A percentile compares a stretch with the other conserved stretches of the same genome.
Conservation (phyloP, 805 yeast species). For the Yueomyces sinensis region DNA sequence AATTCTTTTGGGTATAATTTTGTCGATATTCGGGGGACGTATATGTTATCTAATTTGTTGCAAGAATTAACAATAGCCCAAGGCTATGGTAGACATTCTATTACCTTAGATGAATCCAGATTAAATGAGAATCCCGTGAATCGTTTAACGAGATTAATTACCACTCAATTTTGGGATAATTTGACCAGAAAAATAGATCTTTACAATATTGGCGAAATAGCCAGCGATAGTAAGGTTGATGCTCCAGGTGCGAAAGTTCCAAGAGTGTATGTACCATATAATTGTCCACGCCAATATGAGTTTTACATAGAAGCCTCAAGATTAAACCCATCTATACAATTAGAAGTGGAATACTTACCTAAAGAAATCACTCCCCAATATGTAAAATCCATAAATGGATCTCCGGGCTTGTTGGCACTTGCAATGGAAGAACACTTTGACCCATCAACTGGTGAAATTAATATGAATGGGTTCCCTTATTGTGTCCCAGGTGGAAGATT, state of each 20-base stretch:
- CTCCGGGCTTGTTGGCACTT: slow-evolving; percentile 77
- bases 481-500: slow-evolving; percentile 97
- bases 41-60: slow-evolving; percentile 71
- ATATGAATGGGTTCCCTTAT: slow-evolving; percentile 62
- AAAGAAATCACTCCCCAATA: slow-evolving; percentile 60
- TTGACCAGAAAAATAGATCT: slow-evolving; percentile 61
- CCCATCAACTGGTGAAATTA: slow-evolving; percentile 36
- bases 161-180: slow-evolving; percentile 67
- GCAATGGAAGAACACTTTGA: slow-evolving; percentile 47
- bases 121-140: slow-evolving; percentile 79
- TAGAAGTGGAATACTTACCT: slow-evolving; percentile 73
- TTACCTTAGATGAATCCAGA: slow-evolving; percentile 71
- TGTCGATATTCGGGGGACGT: slow-evolving; percentile 72
- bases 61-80: slow-evolving; percentile 86
- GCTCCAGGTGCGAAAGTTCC: slow-evolving; percentile 52
- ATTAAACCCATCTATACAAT: slow-evolving; percentile 38
- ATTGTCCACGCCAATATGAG: slow-evolving; percentile 57
- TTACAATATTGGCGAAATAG: slow-evolving; percentile 51
- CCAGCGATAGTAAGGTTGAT: slow-evolving; percentile 63
- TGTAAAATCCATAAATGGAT: slow-evolving; percentile 61
- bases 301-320: slow-evolving; percentile 45
- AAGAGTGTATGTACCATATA: slow-evolving; percentile 63
- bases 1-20: slow-evolving; percentile 72
- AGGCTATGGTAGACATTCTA: slow-evolving; percentile 61
- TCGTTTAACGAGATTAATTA: slow-evolving; percentile 58